Conservation (phyloP, 2,329 filamentous ascomycete species). For the Sphaerulina populicola region DNA sequence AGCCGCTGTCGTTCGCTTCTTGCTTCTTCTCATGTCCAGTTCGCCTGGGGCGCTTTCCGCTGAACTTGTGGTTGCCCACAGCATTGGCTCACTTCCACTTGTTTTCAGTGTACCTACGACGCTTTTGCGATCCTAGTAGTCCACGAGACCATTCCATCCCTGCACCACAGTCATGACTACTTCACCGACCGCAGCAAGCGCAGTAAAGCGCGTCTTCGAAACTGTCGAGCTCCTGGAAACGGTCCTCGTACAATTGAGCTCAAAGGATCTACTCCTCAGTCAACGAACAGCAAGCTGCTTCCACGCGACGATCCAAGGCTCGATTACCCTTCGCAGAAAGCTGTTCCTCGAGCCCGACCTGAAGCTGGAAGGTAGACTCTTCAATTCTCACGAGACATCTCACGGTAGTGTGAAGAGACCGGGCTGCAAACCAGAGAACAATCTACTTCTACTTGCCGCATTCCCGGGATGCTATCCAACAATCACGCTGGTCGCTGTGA, state of each 20-base stretch:
- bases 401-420: conserved; percentile 15
- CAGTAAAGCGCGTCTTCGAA: conserved; percentile 24
- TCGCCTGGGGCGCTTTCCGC: no score
- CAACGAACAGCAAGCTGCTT: conserved; percentile 30
- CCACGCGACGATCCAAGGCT: conserved; percentile 24
- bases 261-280: conserved; percentile 29
- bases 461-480: conserved; percentile 32
- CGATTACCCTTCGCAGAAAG: conserved; percentile 26
- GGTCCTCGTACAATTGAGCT: conserved; percentile 31
- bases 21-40: no score
- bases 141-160: no score
- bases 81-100: no score
- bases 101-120: no score
- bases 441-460: conserved; percentile 30
- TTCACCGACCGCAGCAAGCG: background rate
- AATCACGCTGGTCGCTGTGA: conserved; percentile 28
- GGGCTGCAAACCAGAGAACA: conserved; percentile 30
- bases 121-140: no score
- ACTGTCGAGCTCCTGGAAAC: conserved; percentile 36
- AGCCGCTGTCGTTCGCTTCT: no score
- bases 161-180: background rate
- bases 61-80: no score
- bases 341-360: conserved; percentile 34
- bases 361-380: conserved; percentile 24
- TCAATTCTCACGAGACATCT: conserved; percentile 17